Percentiles rank a stretch among this genome's conserved stretches.
phyloP scores from a whole-genome alignment of 2,329 filamentous ascomycete species.

The Claviceps sp. region DNA sequence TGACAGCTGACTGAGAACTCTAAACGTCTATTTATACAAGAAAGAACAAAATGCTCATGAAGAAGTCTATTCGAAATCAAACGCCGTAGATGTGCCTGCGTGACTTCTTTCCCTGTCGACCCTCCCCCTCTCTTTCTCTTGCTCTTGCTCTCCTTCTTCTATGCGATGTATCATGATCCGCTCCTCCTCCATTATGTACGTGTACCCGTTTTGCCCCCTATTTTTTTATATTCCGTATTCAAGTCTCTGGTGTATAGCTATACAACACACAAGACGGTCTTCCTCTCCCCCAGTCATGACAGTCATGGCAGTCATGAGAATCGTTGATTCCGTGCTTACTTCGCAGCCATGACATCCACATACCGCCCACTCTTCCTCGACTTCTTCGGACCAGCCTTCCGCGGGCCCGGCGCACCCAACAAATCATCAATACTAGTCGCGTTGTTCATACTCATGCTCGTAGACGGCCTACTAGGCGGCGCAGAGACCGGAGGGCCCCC shows the following conservation, averaged over 20 bases:
- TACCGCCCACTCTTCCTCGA: constrained; percentile 77
- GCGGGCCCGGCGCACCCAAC: constrained; percentile 57
- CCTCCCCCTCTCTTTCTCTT: background rate
- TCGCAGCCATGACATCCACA: constrained; percentile 88
- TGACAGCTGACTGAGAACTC: background rate
- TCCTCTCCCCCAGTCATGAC: background rate
- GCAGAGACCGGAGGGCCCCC: constrained; percentile 25
- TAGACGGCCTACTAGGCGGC: constrained; percentile 59
- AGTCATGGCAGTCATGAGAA: background rate
- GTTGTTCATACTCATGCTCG: constrained; percentile 79
- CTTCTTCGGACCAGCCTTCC: constrained; percentile 53
- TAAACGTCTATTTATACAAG: too few relatives aligned
- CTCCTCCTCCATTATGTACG: background rate
- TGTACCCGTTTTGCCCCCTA: background rate
- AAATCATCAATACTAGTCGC: constrained; percentile 94
- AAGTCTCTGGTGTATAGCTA: background rate
- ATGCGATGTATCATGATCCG: background rate
- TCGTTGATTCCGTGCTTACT: constrained; percentile 4
- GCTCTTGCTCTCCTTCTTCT: background rate
- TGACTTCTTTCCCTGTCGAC: too few relatives aligned
- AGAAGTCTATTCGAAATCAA: background rate
- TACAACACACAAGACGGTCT: background rate
- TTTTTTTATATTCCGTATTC: background rate
- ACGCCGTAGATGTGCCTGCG: constrained; percentile 1
- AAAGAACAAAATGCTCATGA: too few relatives aligned